Percentiles rank a stretch among this genome's conserved stretches.
Conservation (phyloP, 352 stramenopile species). For the Thraustochytrium sp. region DNA sequence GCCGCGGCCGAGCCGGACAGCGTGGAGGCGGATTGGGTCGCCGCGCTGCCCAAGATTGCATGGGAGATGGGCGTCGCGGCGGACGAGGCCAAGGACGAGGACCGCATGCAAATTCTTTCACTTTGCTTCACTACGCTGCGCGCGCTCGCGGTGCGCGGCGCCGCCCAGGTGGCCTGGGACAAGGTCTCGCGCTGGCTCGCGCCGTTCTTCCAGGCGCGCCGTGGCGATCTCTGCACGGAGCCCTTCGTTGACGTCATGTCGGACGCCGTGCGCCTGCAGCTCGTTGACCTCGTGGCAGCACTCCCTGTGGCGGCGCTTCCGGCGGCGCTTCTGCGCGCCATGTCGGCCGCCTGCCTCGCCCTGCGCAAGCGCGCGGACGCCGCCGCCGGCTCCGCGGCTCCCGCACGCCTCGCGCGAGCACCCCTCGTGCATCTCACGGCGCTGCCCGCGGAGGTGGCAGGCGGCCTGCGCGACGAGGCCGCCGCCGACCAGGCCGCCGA, state of each 20-base stretch:
- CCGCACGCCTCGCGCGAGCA: not conserved
- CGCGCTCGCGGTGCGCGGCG: not conserved
- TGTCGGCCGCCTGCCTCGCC: not conserved
- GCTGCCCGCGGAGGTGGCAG: not conserved
- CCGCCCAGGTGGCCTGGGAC: not conserved
- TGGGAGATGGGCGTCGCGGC: constrained; percentile 1
- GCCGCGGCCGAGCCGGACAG: not conserved
- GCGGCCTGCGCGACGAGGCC: not conserved
- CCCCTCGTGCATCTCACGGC: not conserved
- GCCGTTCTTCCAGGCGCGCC: not conserved
- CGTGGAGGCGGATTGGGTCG: not conserved
- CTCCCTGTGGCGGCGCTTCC: not conserved
- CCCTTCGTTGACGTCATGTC: not conserved
- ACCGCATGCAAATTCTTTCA: not conserved
- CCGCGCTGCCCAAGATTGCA: not conserved
- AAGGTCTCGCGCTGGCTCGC: not conserved
- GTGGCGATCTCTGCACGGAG: not conserved
- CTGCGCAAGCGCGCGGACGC: not conserved
- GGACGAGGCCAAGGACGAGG: not conserved
- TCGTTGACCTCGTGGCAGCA: not conserved
- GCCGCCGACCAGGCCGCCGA: not conserved
- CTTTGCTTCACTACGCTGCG: not conserved
- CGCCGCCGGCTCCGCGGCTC: not conserved
- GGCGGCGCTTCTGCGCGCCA: not conserved
- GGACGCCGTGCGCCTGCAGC: not conserved